These are phyloP conservation scores for Sclerotinia minor DNA, from an alignment of 2,329 filamentous ascomycete species.

Conservation along the genomic window DNA sequence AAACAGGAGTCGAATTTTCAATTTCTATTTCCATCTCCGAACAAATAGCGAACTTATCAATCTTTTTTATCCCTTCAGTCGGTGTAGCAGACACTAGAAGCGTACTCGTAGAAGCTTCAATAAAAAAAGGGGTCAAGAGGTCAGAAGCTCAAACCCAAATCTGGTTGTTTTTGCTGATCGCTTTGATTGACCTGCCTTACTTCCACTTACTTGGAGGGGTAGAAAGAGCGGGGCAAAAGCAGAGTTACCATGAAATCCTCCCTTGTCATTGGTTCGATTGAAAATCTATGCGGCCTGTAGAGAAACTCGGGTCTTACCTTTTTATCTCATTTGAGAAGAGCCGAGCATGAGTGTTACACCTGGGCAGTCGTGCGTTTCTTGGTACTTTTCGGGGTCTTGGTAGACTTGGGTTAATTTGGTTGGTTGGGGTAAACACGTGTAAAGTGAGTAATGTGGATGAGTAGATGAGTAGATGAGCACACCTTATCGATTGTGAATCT, in stretches of 20 bases:
- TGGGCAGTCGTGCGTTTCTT: constrained; percentile 18
- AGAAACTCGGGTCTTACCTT: constrained; percentile 10
- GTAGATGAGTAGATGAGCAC: no score
- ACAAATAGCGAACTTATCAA: background rate
- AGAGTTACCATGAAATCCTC: background rate
- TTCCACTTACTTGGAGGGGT: background rate
- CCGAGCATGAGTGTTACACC: constrained; percentile 5
- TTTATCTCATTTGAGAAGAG: background rate
- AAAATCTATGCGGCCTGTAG: background rate
- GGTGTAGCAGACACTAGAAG: no score
- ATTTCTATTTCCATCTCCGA: background rate
- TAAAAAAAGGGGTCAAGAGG: constrained; percentile 6
- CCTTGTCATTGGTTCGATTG: background rate
- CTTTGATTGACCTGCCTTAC: background rate
- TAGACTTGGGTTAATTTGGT: background rate
- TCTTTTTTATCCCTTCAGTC: constrained; percentile 1
- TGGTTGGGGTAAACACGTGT: background rate
- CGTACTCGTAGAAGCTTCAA: background rate
- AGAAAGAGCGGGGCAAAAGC: background rate
- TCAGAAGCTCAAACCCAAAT: constrained; percentile 8
- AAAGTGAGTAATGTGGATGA: background rate
- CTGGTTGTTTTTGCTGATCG: no score
- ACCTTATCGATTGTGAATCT: background rate
- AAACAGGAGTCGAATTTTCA: background rate
- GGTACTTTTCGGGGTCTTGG: background rate